Base-by-base conservation (phyloP, 2,329 filamentous ascomycete genomes). In the Aspergillus carbonarius region DNA sequence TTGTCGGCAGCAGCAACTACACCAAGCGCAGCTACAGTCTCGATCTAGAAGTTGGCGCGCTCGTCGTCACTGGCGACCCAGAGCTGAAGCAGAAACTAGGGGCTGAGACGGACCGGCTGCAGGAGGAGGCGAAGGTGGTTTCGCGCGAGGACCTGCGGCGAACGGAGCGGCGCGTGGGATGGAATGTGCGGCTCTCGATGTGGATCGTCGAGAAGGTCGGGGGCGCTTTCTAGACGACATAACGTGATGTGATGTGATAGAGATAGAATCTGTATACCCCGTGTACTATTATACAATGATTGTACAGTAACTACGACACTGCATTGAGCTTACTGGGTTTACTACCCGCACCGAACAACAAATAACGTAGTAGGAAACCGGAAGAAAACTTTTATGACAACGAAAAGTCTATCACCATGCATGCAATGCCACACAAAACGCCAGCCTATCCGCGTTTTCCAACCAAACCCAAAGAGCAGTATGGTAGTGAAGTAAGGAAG, bases 1-100 rank as follows among this genome's bases (percentile, higher is more conserved):
- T 98, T 17, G 85, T 99, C 0, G 95, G 95, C 1, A 96, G 91
- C 71, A 95, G 90, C 9, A 99, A 99, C 72, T 99, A 98, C 75
- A 99, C 95, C 0, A 93, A 95, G 74, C 83, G 95, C 48, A 96
- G 91, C 70, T 98, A 99, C 76, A 88, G 89, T 40, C 84, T 97
- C 42, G 95, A 99, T 75, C 82, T 99, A 2, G 95, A 99, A 73
- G 90, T 89, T 0, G 95, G 96, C 34, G 90, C 91, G 1, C 75
- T 97, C 58, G 88, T 99, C 27, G 85, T 97, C 4, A 99, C 95
- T 1, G 81, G 81, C 20, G 88, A 98, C 68, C 80, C 88, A 23
- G 83, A 80, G 0, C 75, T 99, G 66, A 91, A 91, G 74, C 78
- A 78, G 58, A 83, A 87, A 54, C 78, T 98, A n/a, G 88, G 84